Conservation (phyloP, 345 rosid species). For the Nephelium lappaceum region DNA sequence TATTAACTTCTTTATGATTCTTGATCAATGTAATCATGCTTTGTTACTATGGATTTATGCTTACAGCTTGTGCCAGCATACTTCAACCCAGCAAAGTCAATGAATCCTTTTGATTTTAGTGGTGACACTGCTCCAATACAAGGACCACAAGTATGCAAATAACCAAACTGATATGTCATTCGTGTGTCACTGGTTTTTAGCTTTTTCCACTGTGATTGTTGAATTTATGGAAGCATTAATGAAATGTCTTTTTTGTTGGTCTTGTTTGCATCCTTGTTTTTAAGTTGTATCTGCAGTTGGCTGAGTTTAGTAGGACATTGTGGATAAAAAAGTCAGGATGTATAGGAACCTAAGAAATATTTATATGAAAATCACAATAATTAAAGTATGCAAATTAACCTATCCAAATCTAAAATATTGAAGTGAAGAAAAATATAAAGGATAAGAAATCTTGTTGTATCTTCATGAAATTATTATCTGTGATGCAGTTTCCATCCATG, state of each 20-base stretch:
- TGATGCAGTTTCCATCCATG: conserved; percentile 51
- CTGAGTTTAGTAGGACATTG: background rate
- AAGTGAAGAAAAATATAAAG: background rate
- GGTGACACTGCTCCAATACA: conserved; percentile 39
- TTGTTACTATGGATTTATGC: conserved; percentile 2
- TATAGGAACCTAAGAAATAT: background rate
- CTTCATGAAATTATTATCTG: conserved; percentile 4
- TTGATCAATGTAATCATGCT: background rate
- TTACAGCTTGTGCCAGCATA: conserved; percentile 49
- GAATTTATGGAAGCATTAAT: background rate
- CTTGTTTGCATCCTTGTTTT: background rate
- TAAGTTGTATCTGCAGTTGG: background rate
- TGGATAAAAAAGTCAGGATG: background rate
- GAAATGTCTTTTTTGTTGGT: background rate
- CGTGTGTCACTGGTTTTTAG: background rate
- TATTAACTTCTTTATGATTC: background rate
- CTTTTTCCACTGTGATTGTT: background rate
- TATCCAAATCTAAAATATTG: background rate
- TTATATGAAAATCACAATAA: background rate
- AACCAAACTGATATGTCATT: background rate
- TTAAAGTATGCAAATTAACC: background rate
- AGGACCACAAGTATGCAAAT: conserved; percentile 40
- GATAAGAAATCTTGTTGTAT: conserved; percentile 10
- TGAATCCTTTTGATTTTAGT: conserved; percentile 71
- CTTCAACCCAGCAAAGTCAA: conserved; percentile 38